These are phyloP conservation scores for Gypsophila paniculata DNA, from an alignment of 179 eudicot species.

Conservation along the genomic window DNA sequence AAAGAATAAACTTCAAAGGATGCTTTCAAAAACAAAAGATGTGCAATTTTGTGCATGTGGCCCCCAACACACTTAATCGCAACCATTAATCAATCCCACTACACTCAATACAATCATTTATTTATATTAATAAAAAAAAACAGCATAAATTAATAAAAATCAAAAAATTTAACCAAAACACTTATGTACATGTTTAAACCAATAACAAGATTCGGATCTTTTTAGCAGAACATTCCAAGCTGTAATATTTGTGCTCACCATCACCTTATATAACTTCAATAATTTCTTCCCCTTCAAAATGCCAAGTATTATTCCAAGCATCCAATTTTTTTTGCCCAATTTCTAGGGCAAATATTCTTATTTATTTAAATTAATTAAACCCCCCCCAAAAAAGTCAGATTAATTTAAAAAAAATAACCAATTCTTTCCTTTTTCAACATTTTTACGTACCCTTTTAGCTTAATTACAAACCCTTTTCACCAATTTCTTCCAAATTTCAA, in stretches of 20 bases:
- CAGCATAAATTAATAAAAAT: too few species aligned
- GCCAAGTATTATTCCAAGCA: constrained; percentile 31
- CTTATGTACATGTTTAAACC: neutral
- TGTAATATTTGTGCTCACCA: neutral
- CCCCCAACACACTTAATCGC: too few species aligned
- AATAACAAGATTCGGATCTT: constrained; percentile 33
- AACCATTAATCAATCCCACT: too few species aligned
- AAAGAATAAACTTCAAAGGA: too few species aligned
- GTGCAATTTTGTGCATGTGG: too few species aligned
- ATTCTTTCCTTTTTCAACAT: constrained; percentile 8
- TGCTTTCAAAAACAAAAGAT: too few species aligned
- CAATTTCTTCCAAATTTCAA: neutral
- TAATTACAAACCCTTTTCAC: constrained; percentile 3
- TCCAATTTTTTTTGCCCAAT: constrained; percentile 12
- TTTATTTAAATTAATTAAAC: neutral
- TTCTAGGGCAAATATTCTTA: neutral
- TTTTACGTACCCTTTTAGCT: neutral
- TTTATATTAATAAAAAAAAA: too few species aligned
- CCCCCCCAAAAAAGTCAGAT: neutral
- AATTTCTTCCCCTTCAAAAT: neutral
- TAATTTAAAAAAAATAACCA: constrained; percentile 1
- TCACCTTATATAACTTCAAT: neutral
- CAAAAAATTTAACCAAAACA: too few species aligned
- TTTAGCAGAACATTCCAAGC: constrained; percentile 24
- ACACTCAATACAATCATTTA: too few species aligned